Evolutionary conservation across 257 asterid genomes (phyloP).

Genomic region (Solanum appendiculatum): DNA sequence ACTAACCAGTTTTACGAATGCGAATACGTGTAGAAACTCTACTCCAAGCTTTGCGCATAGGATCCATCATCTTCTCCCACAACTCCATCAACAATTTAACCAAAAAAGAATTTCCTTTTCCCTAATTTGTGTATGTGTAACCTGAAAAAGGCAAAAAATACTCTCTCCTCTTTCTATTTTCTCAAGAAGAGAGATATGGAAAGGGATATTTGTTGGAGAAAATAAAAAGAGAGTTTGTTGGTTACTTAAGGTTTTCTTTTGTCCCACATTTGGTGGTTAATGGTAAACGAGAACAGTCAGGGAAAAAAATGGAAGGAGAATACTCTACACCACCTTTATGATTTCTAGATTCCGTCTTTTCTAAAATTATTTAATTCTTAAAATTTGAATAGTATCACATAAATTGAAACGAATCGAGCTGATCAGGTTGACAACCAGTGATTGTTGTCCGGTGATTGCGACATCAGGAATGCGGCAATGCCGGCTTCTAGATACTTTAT

Average conservation of each 20-base stretch:
- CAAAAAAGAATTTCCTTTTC: not conserved
- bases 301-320: not conserved
- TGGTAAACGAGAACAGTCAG: not conserved
- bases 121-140: not conserved
- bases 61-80: conserved; percentile 35
- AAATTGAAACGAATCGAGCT: not conserved
- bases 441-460: not conserved
- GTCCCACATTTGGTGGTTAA: not conserved
- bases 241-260: not conserved
- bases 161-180: not conserved
- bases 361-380: too few species aligned
- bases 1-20: conserved; percentile 37
- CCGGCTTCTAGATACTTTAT: not conserved
- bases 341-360: too few species aligned
- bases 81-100: conserved; percentile 7
- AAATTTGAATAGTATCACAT: fast-evolving
- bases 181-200: not conserved
- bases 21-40: conserved; percentile 30
- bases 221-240: not conserved
- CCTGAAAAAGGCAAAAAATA: not conserved
- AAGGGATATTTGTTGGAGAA: not conserved
- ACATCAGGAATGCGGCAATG: not conserved
- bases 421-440: not conserved
- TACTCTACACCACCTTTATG: not conserved
- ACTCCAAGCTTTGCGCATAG: conserved; percentile 43